Conservation (phyloP, 179 eudicot species). For the Carnegiea gigantea region DNA sequence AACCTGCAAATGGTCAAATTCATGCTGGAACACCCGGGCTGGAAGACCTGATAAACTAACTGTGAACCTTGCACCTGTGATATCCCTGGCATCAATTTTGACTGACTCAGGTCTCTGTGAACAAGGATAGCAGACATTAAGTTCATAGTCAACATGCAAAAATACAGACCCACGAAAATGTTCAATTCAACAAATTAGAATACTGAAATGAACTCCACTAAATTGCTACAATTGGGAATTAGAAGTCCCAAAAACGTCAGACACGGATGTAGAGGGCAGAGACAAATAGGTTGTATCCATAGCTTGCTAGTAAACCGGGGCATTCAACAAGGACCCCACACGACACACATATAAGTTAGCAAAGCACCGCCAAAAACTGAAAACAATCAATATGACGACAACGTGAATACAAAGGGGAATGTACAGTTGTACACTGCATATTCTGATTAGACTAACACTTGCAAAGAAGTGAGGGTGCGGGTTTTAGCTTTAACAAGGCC, state of each 20-base stretch:
- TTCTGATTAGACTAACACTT: not conserved
- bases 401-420: not conserved
- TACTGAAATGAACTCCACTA: not conserved
- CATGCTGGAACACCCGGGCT: slow-evolving; percentile 96
- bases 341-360: not conserved
- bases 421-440: not conserved
- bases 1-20: slow-evolving; percentile 96
- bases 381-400: not conserved
- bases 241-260: not conserved
- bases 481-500: not conserved
- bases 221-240: not conserved
- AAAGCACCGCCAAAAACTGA: not conserved
- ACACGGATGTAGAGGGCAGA: not conserved
- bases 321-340: not conserved
- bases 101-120: slow-evolving; percentile 92
- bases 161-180: not conserved
- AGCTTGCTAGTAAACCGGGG: not conserved
- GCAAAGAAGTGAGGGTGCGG: not conserved
- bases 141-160: slow-evolving; percentile 15
- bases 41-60: slow-evolving; percentile 68
- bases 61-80: slow-evolving; percentile 72
- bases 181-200: not conserved
- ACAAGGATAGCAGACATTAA: slow-evolving; percentile 15
- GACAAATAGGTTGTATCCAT: not conserved
- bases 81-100: slow-evolving; percentile 80